Evolutionary conservation across 345 rosid species (phyloP), one percentile per base, ranked within the genome.

Genomic region (Erucastrum elatum): DNA sequence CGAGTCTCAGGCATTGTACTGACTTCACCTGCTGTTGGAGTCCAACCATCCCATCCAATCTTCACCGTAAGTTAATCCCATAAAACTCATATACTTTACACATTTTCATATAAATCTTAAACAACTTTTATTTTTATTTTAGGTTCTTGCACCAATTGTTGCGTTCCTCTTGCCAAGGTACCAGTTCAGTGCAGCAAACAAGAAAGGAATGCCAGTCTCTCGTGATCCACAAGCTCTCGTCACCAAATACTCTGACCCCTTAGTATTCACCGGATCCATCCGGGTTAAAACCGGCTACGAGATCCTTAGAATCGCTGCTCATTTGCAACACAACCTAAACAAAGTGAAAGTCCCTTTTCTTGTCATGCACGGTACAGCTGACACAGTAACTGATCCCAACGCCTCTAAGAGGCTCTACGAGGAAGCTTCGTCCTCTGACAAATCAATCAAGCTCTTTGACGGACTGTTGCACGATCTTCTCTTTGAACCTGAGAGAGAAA

Each of bases 11-110:
- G 97, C 59, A 62, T 93, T 15, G 87, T 88, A 6, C 72, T 95
- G 68, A 95, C 99, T 81, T 95, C 99, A 65, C 98, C 99, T 11
- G 98, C 99, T 13, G 90, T 93, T 29, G 96, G 99, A 72, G 99
- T 95, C 72, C 91, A 93, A 85, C 98, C 98, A 21, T 87, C 96
- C 0, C 96, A 95, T 88, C 97, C 98, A 3, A 88, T 95, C 55
- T 90, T 86, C 33, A 58, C 82, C 64, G 99, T 89, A 82, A 76
- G 88, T 46, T 46, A 53, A 21, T 51, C 56, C 8, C 2, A 41
- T 10, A 41, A 41, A 11, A 35, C 16, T 8, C 17, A 4, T 26
- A 63, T 17, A 0, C 26, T 39, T 64, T 30, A 17, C 26, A 10
- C 56, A 49, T n/a, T 49, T 49, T 49, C 17, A 0, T 10, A 64